Evolutionary conservation across 1,284 basidiomycete genomes (phyloP).

Genomic region (Tilletia caries): DNA sequence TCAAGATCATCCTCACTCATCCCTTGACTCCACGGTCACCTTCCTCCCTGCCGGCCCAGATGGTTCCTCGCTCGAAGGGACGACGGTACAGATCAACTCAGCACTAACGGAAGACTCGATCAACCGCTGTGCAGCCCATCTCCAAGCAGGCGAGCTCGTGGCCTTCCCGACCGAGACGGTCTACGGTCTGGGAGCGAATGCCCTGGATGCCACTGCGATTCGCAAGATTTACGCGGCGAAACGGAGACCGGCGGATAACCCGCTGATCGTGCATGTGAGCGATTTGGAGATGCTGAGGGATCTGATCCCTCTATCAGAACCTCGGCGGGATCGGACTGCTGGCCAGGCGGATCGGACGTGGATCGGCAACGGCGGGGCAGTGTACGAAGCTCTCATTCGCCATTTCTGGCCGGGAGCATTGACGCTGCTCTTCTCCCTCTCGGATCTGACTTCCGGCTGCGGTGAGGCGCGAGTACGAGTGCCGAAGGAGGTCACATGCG

Average conservation of each 20-base stretch:
- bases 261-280: slow-evolving; percentile 93
- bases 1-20: no score
- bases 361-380: slow-evolving; percentile 58
- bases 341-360: slow-evolving; percentile 57
- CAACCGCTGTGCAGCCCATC: slow-evolving; percentile 39
- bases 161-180: slow-evolving; percentile 98
- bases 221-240: slow-evolving; percentile 86
- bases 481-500: slow-evolving; percentile 61
- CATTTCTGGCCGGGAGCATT: slow-evolving; percentile 94
- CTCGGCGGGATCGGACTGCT: slow-evolving; percentile 50
- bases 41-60: not conserved
- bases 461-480: slow-evolving; percentile 16
- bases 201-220: slow-evolving; percentile 61
- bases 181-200: slow-evolving; percentile 88
- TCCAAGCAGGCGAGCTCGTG: slow-evolving; percentile 58
- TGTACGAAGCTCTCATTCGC: slow-evolving; percentile 59
- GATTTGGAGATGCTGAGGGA: slow-evolving; percentile 70
- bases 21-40: not conserved
- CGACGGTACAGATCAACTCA: not conserved
- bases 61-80: not conserved
- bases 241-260: slow-evolving; percentile 90
- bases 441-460: not conserved
- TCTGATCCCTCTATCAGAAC: slow-evolving; percentile 57
- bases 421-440: slow-evolving; percentile 78
- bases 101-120: slow-evolving; percentile 19